These are phyloP conservation scores for Cryptococcus wingfieldii DNA, from an alignment of 1,284 basidiomycete genomes.

Conservation along the genomic window DNA sequence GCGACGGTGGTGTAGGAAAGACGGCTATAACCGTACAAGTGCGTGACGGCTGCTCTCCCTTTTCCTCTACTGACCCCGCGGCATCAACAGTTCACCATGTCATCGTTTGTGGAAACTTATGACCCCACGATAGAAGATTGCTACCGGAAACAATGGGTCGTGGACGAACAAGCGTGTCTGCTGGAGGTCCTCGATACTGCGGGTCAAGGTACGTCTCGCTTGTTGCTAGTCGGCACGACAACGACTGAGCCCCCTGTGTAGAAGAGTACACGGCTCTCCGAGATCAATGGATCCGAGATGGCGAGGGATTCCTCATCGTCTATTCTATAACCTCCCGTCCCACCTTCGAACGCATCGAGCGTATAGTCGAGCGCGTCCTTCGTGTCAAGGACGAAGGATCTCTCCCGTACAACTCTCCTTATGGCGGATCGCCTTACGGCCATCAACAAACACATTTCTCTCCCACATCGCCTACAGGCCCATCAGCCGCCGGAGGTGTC, in stretches of 20 bases:
- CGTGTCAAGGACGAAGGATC: conserved; percentile 70
- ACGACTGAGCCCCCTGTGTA: conserved; percentile 38
- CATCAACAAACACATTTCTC: not conserved
- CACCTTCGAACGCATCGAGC: conserved; percentile 89
- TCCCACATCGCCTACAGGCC: not conserved
- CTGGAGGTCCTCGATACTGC: conserved; percentile 91
- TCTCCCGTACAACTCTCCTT: not conserved
- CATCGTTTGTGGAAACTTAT: conserved; percentile 73
- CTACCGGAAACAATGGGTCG: conserved; percentile 84
- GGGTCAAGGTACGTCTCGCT: conserved; percentile 66
- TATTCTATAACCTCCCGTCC: conserved; percentile 95
- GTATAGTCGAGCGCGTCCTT: conserved; percentile 90
- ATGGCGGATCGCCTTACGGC: conserved; percentile 5
- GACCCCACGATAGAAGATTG: conserved; percentile 84
- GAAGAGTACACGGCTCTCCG: conserved; percentile 96
- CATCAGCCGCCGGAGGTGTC: not conserved
- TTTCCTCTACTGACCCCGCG: not conserved
- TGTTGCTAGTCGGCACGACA: not conserved
- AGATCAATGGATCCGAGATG: conserved; percentile 99
- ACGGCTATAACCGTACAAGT: conserved; percentile 94
- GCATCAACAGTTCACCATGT: conserved; percentile 70
- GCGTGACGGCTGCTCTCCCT: conserved; percentile 32
- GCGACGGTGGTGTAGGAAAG: conserved; percentile 97
- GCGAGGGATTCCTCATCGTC: conserved; percentile 96
- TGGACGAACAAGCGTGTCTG: conserved; percentile 86